phyloP scores from a whole-genome alignment of 2,329 filamentous ascomycete species.

The Septoria linicola region DNA sequence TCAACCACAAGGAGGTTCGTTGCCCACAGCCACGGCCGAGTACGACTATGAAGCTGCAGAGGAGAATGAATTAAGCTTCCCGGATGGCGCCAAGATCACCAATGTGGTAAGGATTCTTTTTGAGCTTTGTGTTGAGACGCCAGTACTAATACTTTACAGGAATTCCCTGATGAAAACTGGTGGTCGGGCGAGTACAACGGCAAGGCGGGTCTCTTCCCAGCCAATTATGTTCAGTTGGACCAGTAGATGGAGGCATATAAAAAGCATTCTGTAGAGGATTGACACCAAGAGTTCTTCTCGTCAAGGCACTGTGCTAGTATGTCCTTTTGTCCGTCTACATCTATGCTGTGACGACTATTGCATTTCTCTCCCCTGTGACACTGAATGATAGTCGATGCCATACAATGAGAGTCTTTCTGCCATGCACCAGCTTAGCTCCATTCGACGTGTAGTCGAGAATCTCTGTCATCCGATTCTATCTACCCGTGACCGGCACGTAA shows the following conservation, averaged over 20 bases:
- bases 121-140: not conserved
- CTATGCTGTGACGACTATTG: too few relatives aligned
- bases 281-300: not conserved
- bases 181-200: slow-evolving; percentile 89
- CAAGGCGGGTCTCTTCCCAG: slow-evolving; percentile 74
- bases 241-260: slow-evolving; percentile 35
- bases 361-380: too few relatives aligned
- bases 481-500: not conserved
- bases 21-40: slow-evolving; percentile 68
- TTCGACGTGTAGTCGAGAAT: too few relatives aligned
- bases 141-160: slow-evolving; percentile 49
- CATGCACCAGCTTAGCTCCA: too few relatives aligned
- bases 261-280: not conserved
- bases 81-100: slow-evolving; percentile 79
- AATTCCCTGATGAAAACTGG: slow-evolving; percentile 99
- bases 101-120: slow-evolving; percentile 61
- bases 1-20: slow-evolving; percentile 46
- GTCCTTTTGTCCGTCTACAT: too few relatives aligned
- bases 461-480: not conserved
- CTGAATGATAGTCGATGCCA: too few relatives aligned
- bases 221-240: slow-evolving; percentile 52
- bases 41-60: slow-evolving; percentile 98
- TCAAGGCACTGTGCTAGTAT: too few relatives aligned
- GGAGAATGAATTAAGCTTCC: slow-evolving; percentile 84
- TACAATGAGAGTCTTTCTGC: too few relatives aligned